Percentiles rank a stretch among this genome's conserved stretches.
phyloP scores from a whole-genome alignment of 2,329 filamentous ascomycete genomes.

The Ophiostoma tasmaniense region DNA sequence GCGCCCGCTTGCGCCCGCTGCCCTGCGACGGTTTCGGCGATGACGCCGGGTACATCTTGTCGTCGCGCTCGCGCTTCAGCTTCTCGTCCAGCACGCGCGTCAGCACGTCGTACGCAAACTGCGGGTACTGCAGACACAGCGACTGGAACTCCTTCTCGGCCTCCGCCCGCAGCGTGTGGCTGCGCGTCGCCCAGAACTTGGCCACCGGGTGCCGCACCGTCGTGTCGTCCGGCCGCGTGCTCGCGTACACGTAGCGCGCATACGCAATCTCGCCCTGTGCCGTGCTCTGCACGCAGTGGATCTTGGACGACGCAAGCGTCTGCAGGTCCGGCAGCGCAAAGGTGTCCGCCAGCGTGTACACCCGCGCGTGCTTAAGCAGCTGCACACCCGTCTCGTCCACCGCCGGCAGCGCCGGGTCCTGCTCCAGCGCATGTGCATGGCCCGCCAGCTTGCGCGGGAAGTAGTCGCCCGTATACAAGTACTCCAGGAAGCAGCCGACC shows the following conservation, averaged over 20 bases:
- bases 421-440: slow-evolving; percentile 55
- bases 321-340: slow-evolving; percentile 61
- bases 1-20: slow-evolving; percentile 49
- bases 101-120: slow-evolving; percentile 89
- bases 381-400: slow-evolving; percentile 73
- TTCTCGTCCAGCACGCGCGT: slow-evolving; percentile 58
- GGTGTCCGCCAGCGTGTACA: slow-evolving; percentile 82
- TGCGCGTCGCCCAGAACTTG: slow-evolving; percentile 80
- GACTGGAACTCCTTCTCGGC: slow-evolving; percentile 76
- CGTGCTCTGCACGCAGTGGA: slow-evolving; percentile 81
- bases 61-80: slow-evolving; percentile 54
- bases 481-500: slow-evolving; percentile 72
- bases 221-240: slow-evolving; percentile 60
- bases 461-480: slow-evolving; percentile 78
- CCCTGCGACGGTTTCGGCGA: slow-evolving; percentile 24
- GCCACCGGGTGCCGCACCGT: slow-evolving; percentile 74
- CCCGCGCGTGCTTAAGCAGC: slow-evolving; percentile 77
- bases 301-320: slow-evolving; percentile 75
- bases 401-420: slow-evolving; percentile 53
- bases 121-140: slow-evolving; percentile 80
- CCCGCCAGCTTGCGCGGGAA: slow-evolving; percentile 61
- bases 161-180: slow-evolving; percentile 73
- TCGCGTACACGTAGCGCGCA: slow-evolving; percentile 79
- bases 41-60: slow-evolving; percentile 45
- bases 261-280: slow-evolving; percentile 87